Conservation (phyloP, 176 grass and related monocot species). For the Aegilops umbellulata region DNA sequence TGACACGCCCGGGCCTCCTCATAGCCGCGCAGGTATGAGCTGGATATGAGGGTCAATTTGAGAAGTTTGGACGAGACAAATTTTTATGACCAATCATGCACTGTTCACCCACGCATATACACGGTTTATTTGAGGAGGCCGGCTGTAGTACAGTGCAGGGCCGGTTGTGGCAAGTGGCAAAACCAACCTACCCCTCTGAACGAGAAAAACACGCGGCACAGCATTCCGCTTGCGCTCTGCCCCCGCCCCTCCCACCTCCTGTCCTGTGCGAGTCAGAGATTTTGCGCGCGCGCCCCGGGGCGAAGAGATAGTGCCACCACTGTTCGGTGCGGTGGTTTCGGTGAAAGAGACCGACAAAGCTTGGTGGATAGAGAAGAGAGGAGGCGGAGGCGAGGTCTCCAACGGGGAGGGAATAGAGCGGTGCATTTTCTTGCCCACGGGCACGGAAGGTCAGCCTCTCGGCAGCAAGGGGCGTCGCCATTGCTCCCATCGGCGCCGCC, state of each 20-base stretch:
- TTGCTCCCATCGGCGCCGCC: no score
- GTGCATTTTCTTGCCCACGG: not conserved
- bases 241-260: conserved; percentile 13
- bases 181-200: not conserved
- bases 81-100: no score
- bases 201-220: not conserved
- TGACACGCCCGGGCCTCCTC: no score
- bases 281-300: conserved; percentile 38
- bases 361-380: not conserved
- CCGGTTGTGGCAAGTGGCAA: not conserved
- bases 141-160: no score
- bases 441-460: not conserved
- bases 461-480: not conserved
- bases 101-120: no score
- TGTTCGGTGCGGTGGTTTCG: conserved; percentile 11
- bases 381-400: conserved; percentile 13
- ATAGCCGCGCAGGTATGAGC: no score
- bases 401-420: conserved; percentile 5
- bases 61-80: no score
- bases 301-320: conserved; percentile 20
- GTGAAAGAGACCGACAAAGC: not conserved
- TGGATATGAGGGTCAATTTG: no score
- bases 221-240: not conserved
- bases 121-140: no score
- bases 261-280: not conserved